Evolutionary conservation across 495 filamentous ascomycete genomes (phyloP), one percentile per base, ranked within the genome.

Genomic region (Hypomontagnella monticulosa): DNA sequence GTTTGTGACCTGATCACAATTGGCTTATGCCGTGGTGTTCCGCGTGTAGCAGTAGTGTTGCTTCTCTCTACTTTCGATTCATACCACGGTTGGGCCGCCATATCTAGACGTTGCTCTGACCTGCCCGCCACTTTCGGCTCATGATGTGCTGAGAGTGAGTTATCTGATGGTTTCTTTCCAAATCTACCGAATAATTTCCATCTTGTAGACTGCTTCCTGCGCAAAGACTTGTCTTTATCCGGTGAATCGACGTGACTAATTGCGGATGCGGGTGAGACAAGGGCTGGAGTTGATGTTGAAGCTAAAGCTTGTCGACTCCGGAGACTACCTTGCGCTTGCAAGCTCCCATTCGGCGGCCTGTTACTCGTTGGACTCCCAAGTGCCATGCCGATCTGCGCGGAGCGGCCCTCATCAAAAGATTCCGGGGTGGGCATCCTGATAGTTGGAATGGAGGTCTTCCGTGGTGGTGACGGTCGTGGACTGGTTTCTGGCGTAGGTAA

Each of bases 331-430:
- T 67, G 70, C 1, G 64, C 44, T 55, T 56, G 63, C 16, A 23
- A 52, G 51, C 44, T 44, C 42, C 57, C 59, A 18, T 37, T 58
- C 50, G 33, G 43, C 15, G 69, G 73, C 37, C 23, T 27, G 6
- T 62, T 70, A 12, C 47, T 49, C 32, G 73, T 70, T 51, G 85
- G 84, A 59, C 85, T 87, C 42, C 85, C 84, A 40, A 87, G 73
- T 11, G 84, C 85, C 83, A 87, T 84, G 12, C 85, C 85, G 50
- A 87, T 88, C 53, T 74, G 70, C 20, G 69, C 71, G n/a, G 73
- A 64, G 46, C 53, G 67, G 23, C 58, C n/a, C 27, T 69, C 69
- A 23, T 68, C 69, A 40, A 79, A 56, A 9, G 79, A 80, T 23
- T 83, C 76, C n/a, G 78, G 76, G 4, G 76, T 79, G 18, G 69